Percentiles rank a stretch among this genome's conserved stretches.
Conservation (phyloP, 305 asterid genomes). For the Caryopteris hybrid region DNA sequence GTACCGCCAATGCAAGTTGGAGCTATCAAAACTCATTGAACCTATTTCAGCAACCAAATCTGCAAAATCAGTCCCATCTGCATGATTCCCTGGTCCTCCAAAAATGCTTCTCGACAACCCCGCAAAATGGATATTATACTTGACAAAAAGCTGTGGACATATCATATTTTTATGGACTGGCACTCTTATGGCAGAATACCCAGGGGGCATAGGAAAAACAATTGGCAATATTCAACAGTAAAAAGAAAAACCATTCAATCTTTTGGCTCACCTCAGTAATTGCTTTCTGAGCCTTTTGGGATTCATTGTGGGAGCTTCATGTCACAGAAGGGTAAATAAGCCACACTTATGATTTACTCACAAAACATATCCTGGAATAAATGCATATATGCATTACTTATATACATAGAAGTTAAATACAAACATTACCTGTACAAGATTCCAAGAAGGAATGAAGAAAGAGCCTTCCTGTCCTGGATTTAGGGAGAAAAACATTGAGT, state of each 20-base stretch:
- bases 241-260: constrained; percentile 18
- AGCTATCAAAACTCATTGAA: constrained; percentile 75
- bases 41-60: constrained; percentile 84
- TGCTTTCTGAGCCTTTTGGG: constrained; percentile 97
- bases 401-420: constrained; percentile 2
- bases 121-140: constrained; percentile 85
- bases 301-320: constrained; percentile 91
- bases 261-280: constrained; percentile 79
- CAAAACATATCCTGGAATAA: constrained; percentile 7
- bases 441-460: constrained; percentile 91
- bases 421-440: constrained; percentile 74
- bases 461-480: constrained; percentile 82
- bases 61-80: constrained; percentile 68
- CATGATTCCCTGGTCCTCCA: constrained; percentile 36
- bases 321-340: constrained; percentile 27
- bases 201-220: not conserved
- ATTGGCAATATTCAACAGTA: not conserved
- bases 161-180: constrained; percentile 10
- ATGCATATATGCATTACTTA: not conserved
- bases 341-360: constrained; percentile 14
- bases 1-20: constrained; percentile 98
- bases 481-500: constrained; percentile 25
- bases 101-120: constrained; percentile 84
- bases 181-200: not conserved
- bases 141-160: constrained; percentile 81